Evolutionary conservation across 164 flowering plant genomes (phyloP).

Genomic region (Macadamia integrifolia): DNA sequence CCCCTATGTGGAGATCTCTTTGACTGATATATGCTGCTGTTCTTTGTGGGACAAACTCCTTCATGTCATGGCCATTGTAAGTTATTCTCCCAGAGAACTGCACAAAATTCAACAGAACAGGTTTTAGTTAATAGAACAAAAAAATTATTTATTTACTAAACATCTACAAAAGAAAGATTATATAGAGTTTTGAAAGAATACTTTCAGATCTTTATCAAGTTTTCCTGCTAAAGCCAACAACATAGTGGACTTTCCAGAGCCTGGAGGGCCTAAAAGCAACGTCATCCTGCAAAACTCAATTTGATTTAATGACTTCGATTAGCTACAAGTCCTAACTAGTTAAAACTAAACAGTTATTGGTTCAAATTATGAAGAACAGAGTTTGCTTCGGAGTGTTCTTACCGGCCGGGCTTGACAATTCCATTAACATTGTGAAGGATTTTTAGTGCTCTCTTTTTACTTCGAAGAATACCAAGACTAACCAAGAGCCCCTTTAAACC

Average conservation of each 20-base stretch:
- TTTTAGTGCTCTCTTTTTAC: slow-evolving; percentile 31
- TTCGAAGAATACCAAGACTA: slow-evolving; percentile 35
- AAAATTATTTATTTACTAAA: no score
- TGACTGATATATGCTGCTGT: no score
- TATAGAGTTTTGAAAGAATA: background rate
- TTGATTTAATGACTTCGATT: background rate
- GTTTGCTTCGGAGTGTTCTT: background rate
- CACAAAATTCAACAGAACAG: background rate
- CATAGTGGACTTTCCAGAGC: no score
- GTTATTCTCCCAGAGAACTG: slow-evolving; percentile 37
- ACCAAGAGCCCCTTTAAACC: slow-evolving; percentile 34
- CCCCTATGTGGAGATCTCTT: no score
- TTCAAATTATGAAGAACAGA: background rate
- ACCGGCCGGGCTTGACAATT: slow-evolving; percentile 62
- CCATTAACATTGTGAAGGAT: slow-evolving; percentile 71
- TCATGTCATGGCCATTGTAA: no score
- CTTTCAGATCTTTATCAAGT: slow-evolving; percentile 10
- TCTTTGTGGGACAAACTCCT: no score
- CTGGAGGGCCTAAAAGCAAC: no score
- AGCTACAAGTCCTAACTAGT: background rate
- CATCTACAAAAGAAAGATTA: background rate
- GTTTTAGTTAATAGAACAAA: background rate
- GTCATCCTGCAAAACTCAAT: slow-evolving; percentile 1
- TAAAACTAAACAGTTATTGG: no score
- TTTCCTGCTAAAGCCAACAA: slow-evolving; percentile 1